A percentile compares a stretch with the other conserved stretches of the same genome.
phyloP scores from a whole-genome alignment of 805 yeast genomes.

The Hanseniaspora lachancei region DNA sequence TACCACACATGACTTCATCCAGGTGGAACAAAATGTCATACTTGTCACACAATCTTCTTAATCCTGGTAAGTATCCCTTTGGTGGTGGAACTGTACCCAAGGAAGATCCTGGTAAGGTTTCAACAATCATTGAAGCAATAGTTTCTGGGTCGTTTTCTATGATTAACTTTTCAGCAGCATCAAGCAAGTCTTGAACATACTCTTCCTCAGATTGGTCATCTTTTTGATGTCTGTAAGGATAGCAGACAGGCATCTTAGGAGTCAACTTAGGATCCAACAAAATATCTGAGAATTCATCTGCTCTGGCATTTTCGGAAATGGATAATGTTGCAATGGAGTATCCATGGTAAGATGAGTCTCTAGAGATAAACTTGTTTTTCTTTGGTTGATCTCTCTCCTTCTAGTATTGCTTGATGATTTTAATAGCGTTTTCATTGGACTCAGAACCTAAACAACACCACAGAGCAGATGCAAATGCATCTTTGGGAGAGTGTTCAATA shows the following conservation, averaged over 20 bases:
- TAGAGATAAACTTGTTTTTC: slow-evolving; percentile 32
- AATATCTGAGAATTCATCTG: slow-evolving; percentile 25
- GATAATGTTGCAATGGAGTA: slow-evolving; percentile 36
- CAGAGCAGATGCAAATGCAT: slow-evolving; percentile 30
- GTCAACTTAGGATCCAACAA: slow-evolving; percentile 20
- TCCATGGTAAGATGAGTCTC: slow-evolving; percentile 38
- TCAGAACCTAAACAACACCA: slow-evolving; percentile 54
- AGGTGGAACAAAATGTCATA: slow-evolving; percentile 38
- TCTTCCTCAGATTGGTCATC: slow-evolving; percentile 30
- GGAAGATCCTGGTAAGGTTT: slow-evolving; percentile 37
- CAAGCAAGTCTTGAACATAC: slow-evolving; percentile 29
- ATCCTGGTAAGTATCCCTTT: slow-evolving; percentile 36
- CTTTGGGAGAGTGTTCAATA: slow-evolving; percentile 29
- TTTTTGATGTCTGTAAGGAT: slow-evolving; percentile 26
- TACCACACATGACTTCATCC: slow-evolving; percentile 48
- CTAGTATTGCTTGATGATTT: slow-evolving; percentile 39
- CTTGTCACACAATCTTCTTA: slow-evolving; percentile 36
- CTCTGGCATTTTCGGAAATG: slow-evolving; percentile 29
- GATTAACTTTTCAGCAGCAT: slow-evolving; percentile 32
- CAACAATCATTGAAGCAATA: slow-evolving; percentile 32
- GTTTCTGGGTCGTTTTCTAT: slow-evolving; percentile 33
- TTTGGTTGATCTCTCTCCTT: slow-evolving; percentile 33
- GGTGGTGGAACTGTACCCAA: slow-evolving; percentile 35
- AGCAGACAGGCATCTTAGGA: slow-evolving; percentile 25
- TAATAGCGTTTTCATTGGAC: slow-evolving; percentile 52